These are phyloP conservation scores for Thielaviopsis ethacetica DNA, from an alignment of 2,329 filamentous ascomycete genomes.

Conservation along the genomic window DNA sequence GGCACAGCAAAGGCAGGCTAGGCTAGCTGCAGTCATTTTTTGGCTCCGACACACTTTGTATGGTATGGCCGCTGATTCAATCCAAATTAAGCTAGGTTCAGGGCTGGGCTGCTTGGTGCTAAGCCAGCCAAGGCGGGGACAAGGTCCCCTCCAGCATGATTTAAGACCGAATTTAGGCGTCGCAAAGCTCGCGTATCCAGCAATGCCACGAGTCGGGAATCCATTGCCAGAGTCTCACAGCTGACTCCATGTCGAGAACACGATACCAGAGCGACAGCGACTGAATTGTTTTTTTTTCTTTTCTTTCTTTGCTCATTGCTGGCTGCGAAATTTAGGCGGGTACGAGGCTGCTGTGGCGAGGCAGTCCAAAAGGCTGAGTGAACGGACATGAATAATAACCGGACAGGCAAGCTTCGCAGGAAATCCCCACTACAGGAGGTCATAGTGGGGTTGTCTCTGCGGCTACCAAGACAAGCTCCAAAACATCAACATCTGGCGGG, in stretches of 20 bases:
- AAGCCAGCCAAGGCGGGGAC: conserved; percentile 4
- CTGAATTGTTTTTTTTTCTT: neutral
- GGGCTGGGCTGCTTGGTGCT: neutral
- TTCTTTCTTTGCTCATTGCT: neutral
- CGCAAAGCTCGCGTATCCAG: conserved; percentile 3
- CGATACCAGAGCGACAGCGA: neutral
- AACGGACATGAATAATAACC: neutral
- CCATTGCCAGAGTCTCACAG: neutral
- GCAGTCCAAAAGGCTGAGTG: neutral
- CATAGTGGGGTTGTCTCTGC: neutral
- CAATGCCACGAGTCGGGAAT: conserved; percentile 3
- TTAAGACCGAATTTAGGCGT: neutral
- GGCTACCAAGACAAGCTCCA: neutral
- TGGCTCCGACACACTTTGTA: neutral
- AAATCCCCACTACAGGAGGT: neutral
- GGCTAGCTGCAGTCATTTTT: no score
- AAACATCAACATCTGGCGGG: neutral
- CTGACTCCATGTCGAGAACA: neutral
- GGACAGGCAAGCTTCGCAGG: neutral
- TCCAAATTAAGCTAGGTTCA: neutral
- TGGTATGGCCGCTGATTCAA: neutral
- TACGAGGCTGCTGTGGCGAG: neutral
- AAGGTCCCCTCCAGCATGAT: neutral
- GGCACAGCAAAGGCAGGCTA: no score
- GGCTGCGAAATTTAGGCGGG: neutral